A percentile compares a stretch with the other conserved stretches of the same genome.
phyloP scores from a whole-genome alignment of 192 early-diverging fungal genomes.

The Coemansia sp. region DNA sequence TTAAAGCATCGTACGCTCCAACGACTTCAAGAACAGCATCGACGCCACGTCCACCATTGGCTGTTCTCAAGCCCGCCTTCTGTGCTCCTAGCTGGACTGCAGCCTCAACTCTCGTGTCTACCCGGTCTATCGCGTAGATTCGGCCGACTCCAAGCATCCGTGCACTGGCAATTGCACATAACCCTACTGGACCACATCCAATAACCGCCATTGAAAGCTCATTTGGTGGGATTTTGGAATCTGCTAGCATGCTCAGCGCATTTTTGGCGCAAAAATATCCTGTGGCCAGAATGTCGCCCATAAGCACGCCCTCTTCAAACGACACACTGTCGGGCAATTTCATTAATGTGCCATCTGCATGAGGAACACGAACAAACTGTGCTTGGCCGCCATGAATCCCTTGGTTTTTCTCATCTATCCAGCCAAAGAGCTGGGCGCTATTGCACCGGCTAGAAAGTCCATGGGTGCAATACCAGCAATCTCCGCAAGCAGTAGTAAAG shows the following conservation, averaged over 20 bases:
- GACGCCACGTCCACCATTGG: constrained; percentile 38
- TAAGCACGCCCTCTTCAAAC: constrained; percentile 49
- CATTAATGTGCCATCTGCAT: constrained; percentile 53
- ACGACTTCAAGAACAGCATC: constrained; percentile 59
- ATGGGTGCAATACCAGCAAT: constrained; percentile 51
- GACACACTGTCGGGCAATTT: constrained; percentile 26
- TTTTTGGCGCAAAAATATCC: constrained; percentile 58
- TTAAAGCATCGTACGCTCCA: constrained; percentile 43
- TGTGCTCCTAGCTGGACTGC: constrained; percentile 43
- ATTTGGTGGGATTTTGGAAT: constrained; percentile 11
- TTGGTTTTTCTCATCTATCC: constrained; percentile 25
- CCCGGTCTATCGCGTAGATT: constrained; percentile 47
- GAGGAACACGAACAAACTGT: constrained; percentile 57
- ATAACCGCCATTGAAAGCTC: constrained; percentile 48
- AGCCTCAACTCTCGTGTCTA: constrained; percentile 42
- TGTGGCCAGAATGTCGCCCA: constrained; percentile 57
- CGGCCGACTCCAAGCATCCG: constrained; percentile 34
- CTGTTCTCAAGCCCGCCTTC: constrained; percentile 11
- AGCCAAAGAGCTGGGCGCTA: constrained; percentile 51
- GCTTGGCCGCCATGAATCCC: constrained; percentile 57
- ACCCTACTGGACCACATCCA: constrained; percentile 59
- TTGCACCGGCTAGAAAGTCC: constrained; percentile 52
- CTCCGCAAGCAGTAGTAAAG: constrained; percentile 51
- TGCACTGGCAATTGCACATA: constrained; percentile 50
- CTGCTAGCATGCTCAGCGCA: constrained; percentile 37